These are phyloP conservation scores for Apiospora koreana DNA, from an alignment of 2,329 filamentous ascomycete species.

Conservation along the genomic window DNA sequence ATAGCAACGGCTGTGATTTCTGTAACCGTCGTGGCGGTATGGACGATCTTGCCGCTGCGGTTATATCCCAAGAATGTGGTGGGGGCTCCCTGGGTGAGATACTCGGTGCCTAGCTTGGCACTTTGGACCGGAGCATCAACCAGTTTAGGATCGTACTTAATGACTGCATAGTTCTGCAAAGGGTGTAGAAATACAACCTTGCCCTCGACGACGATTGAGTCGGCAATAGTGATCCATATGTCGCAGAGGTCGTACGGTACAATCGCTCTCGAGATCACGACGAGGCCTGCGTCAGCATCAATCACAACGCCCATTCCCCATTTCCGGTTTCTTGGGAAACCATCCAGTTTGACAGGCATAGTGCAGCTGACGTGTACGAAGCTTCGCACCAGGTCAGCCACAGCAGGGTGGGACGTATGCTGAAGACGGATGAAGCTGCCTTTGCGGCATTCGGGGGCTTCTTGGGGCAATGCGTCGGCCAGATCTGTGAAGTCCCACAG, in stretches of 20 bases:
- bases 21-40: conserved; percentile 91
- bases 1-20: conserved; percentile 98
- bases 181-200: conserved; percentile 97
- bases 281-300: conserved; percentile 92
- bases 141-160: conserved; percentile 90
- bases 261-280: conserved; percentile 90
- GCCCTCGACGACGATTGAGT: conserved; percentile 91
- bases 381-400: conserved; percentile 90
- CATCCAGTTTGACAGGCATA: conserved; percentile 95
- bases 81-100: conserved; percentile 88
- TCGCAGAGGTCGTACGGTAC: conserved; percentile 97
- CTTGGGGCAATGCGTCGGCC: conserved; percentile 75
- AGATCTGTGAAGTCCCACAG: conserved; percentile 94
- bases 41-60: conserved; percentile 88
- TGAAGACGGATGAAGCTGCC: conserved; percentile 92
- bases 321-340: conserved; percentile 93
- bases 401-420: conserved; percentile 82
- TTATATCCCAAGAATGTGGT: conserved; percentile 99
- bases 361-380: conserved; percentile 92
- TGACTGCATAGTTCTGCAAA: conserved; percentile 92
- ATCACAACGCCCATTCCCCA: conserved; percentile 97
- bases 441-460: conserved; percentile 70
- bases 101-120: conserved; percentile 77
- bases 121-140: conserved; percentile 94
- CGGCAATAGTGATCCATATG: conserved; percentile 92